Evolutionary conservation across 495 filamentous ascomycete genomes (phyloP).

Genomic region (Tuber melanosporum): DNA sequence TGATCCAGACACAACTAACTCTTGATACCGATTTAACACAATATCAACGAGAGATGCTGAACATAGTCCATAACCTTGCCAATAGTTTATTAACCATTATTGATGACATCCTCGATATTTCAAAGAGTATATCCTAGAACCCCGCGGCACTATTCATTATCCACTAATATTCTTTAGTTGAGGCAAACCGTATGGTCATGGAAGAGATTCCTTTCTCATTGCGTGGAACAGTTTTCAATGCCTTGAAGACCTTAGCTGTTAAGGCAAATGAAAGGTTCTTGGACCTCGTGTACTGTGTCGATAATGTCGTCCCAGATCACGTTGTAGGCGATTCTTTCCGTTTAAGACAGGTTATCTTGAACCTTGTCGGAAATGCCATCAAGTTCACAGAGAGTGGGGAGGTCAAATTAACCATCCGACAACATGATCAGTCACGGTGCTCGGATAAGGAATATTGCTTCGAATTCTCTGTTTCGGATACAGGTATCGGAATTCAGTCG

Average conservation of each 20-base stretch:
- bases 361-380: slow-evolving; percentile 74
- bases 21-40: slow-evolving; percentile 90
- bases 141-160: not conserved
- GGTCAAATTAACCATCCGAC: slow-evolving; percentile 85
- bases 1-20: slow-evolving; percentile 90
- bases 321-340: slow-evolving; percentile 97
- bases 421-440: slow-evolving; percentile 62
- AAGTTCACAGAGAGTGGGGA: slow-evolving; percentile 98
- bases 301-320: slow-evolving; percentile 90
- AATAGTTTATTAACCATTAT: slow-evolving; percentile 98
- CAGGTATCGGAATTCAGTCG: slow-evolving; percentile 90
- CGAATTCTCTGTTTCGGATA: slow-evolving; percentile 94
- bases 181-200: slow-evolving; percentile 98
- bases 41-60: slow-evolving; percentile 96
- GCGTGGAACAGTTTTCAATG: slow-evolving; percentile 93
- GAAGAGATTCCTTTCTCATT: slow-evolving; percentile 96
- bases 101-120: slow-evolving; percentile 97
- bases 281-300: slow-evolving; percentile 88
- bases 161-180: slow-evolving; percentile 48
- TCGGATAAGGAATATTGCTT: slow-evolving; percentile 77
- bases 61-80: slow-evolving; percentile 94
- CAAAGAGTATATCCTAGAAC: slow-evolving; percentile 57
- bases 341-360: slow-evolving; percentile 86
- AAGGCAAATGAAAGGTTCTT: slow-evolving; percentile 97
- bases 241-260: slow-evolving; percentile 89